Conservation (phyloP, 257 asterid species). For the Przewalskia tangutica region DNA sequence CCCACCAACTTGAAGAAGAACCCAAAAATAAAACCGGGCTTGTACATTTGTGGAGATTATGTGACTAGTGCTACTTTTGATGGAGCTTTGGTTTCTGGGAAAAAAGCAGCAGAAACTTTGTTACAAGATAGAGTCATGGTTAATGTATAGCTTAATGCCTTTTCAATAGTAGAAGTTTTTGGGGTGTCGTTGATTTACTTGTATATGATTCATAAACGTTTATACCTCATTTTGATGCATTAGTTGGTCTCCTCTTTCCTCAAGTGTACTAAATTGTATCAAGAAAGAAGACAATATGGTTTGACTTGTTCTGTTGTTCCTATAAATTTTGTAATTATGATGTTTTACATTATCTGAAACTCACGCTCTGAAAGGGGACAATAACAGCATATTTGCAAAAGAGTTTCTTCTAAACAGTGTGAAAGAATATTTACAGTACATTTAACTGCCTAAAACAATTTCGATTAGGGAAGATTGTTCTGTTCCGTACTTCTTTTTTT, state of each 20-base stretch:
- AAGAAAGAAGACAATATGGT: neutral
- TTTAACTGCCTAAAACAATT: too few species aligned
- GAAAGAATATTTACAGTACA: too few species aligned
- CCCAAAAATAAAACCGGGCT: conserved; percentile 41
- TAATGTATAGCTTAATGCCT: conserved; percentile 19
- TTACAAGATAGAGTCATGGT: conserved; percentile 41
- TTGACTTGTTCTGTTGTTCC: neutral
- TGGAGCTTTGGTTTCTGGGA: conserved; percentile 88
- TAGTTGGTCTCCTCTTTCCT: neutral
- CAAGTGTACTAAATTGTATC: neutral
- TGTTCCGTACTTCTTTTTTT: neutral
- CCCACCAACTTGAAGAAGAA: conserved; percentile 73
- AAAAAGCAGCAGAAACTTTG: conserved; percentile 81
- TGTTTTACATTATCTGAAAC: neutral
- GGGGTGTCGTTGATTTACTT: neutral
- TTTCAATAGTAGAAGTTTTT: neutral
- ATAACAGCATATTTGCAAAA: neutral
- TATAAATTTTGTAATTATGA: neutral
- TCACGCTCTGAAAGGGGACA: neutral
- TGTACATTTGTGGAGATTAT: conserved; percentile 88
- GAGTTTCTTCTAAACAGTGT: too few species aligned
- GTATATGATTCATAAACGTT: neutral
- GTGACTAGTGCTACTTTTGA: conserved; percentile 83
- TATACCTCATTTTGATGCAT: neutral
- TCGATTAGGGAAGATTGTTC: neutral